Percentiles rank a stretch among this genome's conserved stretches.
These are phyloP conservation scores for Plantago major DNA, from an alignment of 257 asterid genomes.

Conservation along the genomic window DNA sequence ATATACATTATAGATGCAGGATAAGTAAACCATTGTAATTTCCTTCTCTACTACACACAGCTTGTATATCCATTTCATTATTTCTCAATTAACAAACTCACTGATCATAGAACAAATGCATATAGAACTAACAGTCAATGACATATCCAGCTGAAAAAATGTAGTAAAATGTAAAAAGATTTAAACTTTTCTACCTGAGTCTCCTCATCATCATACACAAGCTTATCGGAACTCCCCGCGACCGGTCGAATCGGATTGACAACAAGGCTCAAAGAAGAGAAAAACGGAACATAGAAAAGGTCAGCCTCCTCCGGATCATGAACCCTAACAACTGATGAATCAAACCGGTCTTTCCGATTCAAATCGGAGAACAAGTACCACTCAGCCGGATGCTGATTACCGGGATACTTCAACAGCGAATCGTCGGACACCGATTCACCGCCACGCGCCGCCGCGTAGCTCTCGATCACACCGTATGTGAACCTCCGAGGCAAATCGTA, in stretches of 20 bases:
- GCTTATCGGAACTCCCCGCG: constrained; percentile 24
- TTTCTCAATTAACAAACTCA: too few species aligned
- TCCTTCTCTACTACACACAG: background rate
- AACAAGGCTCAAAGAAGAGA: constrained; percentile 87
- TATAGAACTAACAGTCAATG: too few species aligned
- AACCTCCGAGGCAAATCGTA: constrained; percentile 82
- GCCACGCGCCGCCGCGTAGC: constrained; percentile 78
- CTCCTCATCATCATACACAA: constrained; percentile 67
- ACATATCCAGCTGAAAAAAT: too few species aligned
- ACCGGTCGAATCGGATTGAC: constrained; percentile 69
- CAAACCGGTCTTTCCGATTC: constrained; percentile 39
- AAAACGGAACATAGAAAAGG: constrained; percentile 82
- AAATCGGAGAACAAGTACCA: constrained; percentile 82
- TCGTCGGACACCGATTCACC: constrained; percentile 36
- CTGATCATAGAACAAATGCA: too few species aligned
- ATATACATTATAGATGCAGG: too few species aligned
- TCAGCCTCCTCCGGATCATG: constrained; percentile 81
- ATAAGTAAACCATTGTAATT: background rate
- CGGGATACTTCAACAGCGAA: constrained; percentile 75
- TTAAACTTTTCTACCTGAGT: constrained; percentile 50
- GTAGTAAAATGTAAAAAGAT: background rate
- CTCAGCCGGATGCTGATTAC: constrained; percentile 93
- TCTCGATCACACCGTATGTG: constrained; percentile 87
- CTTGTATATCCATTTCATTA: too few species aligned
- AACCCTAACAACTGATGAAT: constrained; percentile 49